phyloP scores from a whole-genome alignment of 2,329 filamentous ascomycete species.

The Atkinsonella texensis region DNA sequence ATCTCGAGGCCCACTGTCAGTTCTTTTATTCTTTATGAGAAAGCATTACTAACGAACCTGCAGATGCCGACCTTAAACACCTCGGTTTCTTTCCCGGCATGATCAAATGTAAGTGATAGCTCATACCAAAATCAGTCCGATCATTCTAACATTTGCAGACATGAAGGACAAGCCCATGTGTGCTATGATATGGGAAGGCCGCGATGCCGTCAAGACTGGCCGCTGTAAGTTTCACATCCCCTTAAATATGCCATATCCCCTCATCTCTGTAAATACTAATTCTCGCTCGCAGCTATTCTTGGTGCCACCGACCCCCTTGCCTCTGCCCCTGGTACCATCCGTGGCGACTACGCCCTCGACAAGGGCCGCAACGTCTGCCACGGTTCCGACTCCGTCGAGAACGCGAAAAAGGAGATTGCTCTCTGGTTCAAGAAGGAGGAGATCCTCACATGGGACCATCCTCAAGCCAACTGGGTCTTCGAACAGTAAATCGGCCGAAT shows the following conservation, averaged over 20 bases:
- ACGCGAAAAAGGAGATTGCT: slow-evolving; percentile 98
- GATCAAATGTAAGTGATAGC: slow-evolving; percentile 62
- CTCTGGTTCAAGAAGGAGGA: slow-evolving; percentile 95
- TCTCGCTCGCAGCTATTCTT: slow-evolving; percentile 54
- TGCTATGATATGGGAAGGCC: slow-evolving; percentile 99
- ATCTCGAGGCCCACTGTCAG: slow-evolving; percentile 92
- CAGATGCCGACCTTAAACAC: slow-evolving; percentile 61
- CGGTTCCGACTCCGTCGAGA: slow-evolving; percentile 97
- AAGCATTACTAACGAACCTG: slow-evolving; percentile 14
- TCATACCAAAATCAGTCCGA: neutral
- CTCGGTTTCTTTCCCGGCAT: slow-evolving; percentile 54
- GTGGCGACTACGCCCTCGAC: slow-evolving; percentile 76
- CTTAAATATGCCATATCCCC: too few species aligned
- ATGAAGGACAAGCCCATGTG: slow-evolving; percentile 52
- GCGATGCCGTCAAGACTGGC: slow-evolving; percentile 97
- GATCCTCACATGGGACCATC: slow-evolving; percentile 71
- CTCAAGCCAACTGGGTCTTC: slow-evolving; percentile 90
- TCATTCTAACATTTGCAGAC: slow-evolving; percentile 1
- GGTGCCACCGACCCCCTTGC: slow-evolving; percentile 97
- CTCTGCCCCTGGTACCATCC: slow-evolving; percentile 94
- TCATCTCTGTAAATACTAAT: slow-evolving; percentile 4
- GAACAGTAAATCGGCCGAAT: slow-evolving; percentile 53
- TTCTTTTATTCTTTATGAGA: slow-evolving; percentile 11
- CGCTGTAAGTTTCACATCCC: slow-evolving; percentile 48
- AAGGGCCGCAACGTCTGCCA: slow-evolving; percentile 97